Evolutionary conservation across 176 grass and related monocot species (phyloP).

Genomic region (Musa beccarii): DNA sequence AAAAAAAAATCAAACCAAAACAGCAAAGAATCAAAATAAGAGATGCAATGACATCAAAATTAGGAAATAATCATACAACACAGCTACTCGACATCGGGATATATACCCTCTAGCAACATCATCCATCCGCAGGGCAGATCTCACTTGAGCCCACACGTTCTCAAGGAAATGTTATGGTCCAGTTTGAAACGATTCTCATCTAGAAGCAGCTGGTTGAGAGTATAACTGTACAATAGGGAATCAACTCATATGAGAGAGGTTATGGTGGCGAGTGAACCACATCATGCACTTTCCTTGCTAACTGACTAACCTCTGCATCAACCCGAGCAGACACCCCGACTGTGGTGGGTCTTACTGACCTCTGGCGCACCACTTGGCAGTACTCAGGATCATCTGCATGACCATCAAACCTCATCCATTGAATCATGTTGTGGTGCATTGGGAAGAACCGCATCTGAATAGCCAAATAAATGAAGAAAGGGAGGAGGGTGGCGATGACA

Average conservation of each 20-base stretch:
- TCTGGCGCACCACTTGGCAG: constrained; percentile 54
- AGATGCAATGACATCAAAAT: constrained; percentile 3
- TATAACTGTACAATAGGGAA: constrained; percentile 35
- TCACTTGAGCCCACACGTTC: too few species aligned
- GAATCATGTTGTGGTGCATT: constrained; percentile 97
- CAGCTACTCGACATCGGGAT: neutral
- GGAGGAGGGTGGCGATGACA: constrained; percentile 59
- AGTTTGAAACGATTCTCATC: constrained; percentile 14
- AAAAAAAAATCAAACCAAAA: constrained; percentile 4
- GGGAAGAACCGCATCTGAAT: constrained; percentile 90
- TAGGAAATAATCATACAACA: neutral
- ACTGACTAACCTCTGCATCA: constrained; percentile 47
- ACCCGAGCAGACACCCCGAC: constrained; percentile 78
- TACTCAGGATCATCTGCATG: constrained; percentile 76
- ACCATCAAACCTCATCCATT: constrained; percentile 71
- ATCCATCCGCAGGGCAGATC: neutral
- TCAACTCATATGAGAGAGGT: constrained; percentile 28
- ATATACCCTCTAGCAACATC: constrained; percentile 1
- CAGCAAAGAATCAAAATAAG: constrained; percentile 33
- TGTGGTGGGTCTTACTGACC: constrained; percentile 53
- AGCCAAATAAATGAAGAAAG: constrained; percentile 43
- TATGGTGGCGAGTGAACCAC: constrained; percentile 26
- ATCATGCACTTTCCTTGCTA: constrained; percentile 35
- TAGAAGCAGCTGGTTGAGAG: neutral
- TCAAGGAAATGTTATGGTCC: neutral